Evolutionary conservation across 768 basidiomycete species (phyloP).

Genomic region (Tulasnella sp.): DNA sequence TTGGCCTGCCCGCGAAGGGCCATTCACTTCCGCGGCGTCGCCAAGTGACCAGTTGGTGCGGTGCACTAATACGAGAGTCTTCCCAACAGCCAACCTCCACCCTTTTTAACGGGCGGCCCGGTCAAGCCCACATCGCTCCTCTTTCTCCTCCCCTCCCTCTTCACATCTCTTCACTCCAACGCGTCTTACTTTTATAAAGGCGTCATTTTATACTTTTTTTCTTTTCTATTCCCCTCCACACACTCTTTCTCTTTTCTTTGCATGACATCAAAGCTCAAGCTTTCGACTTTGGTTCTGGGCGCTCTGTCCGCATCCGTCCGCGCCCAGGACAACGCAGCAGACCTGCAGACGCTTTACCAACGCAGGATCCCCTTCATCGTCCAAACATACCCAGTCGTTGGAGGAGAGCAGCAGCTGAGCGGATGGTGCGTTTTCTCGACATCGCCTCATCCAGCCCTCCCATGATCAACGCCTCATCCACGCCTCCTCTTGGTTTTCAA

Average conservation of each 20-base stretch:
- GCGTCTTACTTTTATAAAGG: too few relatives aligned
- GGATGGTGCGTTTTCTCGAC: neutral
- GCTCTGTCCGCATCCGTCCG: neutral
- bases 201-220: neutral
- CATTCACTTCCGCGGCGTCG: neutral
- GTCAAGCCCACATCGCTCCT: neutral
- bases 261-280: slow-evolving; percentile 1
- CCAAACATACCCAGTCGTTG: slow-evolving; percentile 18
- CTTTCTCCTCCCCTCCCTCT: neutral
- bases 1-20: neutral
- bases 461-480: neutral
- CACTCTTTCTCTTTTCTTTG: neutral
- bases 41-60: neutral
- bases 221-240: neutral
- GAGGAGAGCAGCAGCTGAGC: slow-evolving; percentile 15
- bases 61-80: neutral
- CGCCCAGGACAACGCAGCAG: neutral
- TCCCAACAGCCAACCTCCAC: neutral
- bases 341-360: slow-evolving; percentile 20
- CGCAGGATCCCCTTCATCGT: slow-evolving; percentile 29
- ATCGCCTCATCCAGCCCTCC: neutral
- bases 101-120: neutral
- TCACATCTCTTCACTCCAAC: slow-evolving; percentile 4
- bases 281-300: neutral
- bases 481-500: neutral